Percentiles rank a stretch among this genome's conserved stretches.
Evolutionary conservation across 2,329 filamentous ascomycete genomes (phyloP).

Genomic region (Aspergillus latus): DNA sequence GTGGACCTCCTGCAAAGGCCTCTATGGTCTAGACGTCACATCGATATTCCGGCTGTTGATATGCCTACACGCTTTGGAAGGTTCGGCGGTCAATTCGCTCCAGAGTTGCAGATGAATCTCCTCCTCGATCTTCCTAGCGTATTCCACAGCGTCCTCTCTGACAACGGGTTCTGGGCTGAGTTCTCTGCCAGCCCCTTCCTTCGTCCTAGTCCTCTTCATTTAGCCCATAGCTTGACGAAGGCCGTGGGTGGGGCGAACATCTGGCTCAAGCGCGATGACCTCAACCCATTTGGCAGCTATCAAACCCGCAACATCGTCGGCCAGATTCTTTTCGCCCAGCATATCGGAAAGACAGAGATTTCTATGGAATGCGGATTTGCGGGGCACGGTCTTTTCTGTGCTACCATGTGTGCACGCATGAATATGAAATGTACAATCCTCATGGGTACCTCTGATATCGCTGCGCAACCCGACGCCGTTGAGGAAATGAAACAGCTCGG

Average conservation of each 20-base stretch:
- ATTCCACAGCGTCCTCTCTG: constrained; percentile 27
- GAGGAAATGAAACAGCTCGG: constrained; percentile 95
- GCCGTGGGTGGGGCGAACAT: constrained; percentile 88
- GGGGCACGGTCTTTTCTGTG: constrained; percentile 93
- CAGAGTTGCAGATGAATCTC: constrained; percentile 31
- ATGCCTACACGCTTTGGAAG: constrained; percentile 21
- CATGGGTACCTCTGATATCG: constrained; percentile 96
- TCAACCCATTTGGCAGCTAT: constrained; percentile 95
- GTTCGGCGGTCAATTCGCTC: constrained; percentile 29
- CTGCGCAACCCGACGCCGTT: constrained; percentile 88
- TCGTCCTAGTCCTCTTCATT: constrained; percentile 81
- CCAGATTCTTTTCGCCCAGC: constrained; percentile 81
- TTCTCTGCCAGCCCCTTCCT: constrained; percentile 23
- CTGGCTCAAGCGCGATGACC: constrained; percentile 93
- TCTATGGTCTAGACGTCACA: constrained; percentile 15
- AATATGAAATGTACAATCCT: constrained; percentile 95
- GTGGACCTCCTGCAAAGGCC: constrained; percentile 4
- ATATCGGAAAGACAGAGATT: constrained; percentile 90
- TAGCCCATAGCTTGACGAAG: constrained; percentile 80
- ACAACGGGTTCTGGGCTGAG: constrained; percentile 28
- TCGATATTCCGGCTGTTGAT: constrained; percentile 5
- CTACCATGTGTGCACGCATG: constrained; percentile 94
- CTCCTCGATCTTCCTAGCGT: constrained; percentile 26
- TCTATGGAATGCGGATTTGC: constrained; percentile 98
- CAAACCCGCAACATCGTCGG: constrained; percentile 98